A percentile compares a stretch with the other conserved stretches of the same genome.
These are phyloP conservation scores for Apiospora koreana DNA, from an alignment of 2,329 filamentous ascomycete species.

Conservation along the genomic window DNA sequence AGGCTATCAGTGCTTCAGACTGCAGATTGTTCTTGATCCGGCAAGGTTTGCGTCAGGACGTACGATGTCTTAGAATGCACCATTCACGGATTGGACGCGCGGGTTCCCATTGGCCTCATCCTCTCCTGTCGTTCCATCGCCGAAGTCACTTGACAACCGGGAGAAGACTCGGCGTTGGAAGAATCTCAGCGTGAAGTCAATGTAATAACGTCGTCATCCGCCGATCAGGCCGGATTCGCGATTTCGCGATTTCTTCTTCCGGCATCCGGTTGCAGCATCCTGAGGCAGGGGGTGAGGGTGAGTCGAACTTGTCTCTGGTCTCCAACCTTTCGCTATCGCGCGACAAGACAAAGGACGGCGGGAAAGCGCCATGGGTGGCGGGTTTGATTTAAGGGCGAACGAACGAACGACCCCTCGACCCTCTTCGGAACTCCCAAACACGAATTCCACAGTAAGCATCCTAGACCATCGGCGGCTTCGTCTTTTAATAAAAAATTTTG, in stretches of 20 bases:
- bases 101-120: not conserved
- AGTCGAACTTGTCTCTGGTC: slow-evolving; percentile 1
- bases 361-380: not conserved
- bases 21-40: not conserved
- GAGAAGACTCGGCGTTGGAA: not conserved
- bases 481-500: not conserved
- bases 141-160: not conserved
- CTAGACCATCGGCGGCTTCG: not conserved
- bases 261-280: not conserved
- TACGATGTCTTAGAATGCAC: not conserved
- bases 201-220: not conserved
- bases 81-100: not conserved
- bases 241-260: not conserved
- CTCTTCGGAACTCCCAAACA: not conserved
- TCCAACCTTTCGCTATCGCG: not conserved
- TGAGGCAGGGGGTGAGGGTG: not conserved
- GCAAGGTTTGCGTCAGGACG: not conserved
- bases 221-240: not conserved
- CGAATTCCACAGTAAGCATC: not conserved
- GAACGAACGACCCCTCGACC: not conserved
- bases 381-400: not conserved
- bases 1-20: not conserved
- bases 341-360: not conserved
- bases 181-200: not conserved
- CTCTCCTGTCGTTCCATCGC: not conserved